A percentile compares a stretch with the other conserved stretches of the same genome.
These are phyloP conservation scores for Cyclostephanos tholiformis DNA, from an alignment of 108 stramenopile genomes.

Conservation along the genomic window DNA sequence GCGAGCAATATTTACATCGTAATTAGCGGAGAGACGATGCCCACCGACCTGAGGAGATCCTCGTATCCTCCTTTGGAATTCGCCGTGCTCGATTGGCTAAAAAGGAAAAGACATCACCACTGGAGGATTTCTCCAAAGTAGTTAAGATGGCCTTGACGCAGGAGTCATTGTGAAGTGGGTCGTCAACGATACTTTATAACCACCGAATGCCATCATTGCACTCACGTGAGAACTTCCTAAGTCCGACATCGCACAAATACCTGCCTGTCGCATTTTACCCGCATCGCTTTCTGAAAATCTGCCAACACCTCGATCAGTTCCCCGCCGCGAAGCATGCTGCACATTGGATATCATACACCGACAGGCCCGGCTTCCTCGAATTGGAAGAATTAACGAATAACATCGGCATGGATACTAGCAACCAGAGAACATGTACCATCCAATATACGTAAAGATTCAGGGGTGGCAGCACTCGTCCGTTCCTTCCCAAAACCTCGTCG, in stretches of 20 bases:
- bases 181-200: not conserved
- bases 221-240: slow-evolving; percentile 60
- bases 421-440: slow-evolving; percentile 74
- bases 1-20: slow-evolving; percentile 65
- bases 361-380: slow-evolving; percentile 30
- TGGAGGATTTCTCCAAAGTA: slow-evolving; percentile 77
- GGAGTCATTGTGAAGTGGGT: not conserved
- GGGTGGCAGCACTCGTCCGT: slow-evolving; percentile 22
- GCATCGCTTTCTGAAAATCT: slow-evolving; percentile 66
- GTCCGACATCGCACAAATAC: slow-evolving; percentile 57
- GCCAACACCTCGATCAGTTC: slow-evolving; percentile 60
- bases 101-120: slow-evolving; percentile 63
- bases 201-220: not conserved
- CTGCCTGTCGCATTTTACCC: slow-evolving; percentile 58
- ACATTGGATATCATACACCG: slow-evolving; percentile 38
- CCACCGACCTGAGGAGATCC: slow-evolving; percentile 48
- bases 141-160: slow-evolving; percentile 55
- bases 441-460: slow-evolving; percentile 58
- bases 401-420: slow-evolving; percentile 61
- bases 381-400: slow-evolving; percentile 47
- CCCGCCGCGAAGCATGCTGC: slow-evolving; percentile 42
- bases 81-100: slow-evolving; percentile 38
- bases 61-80: slow-evolving; percentile 33
- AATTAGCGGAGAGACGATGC: slow-evolving; percentile 65
- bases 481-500: slow-evolving; percentile 58